Evolutionary conservation across 208 protist species (phyloP).

Genomic region (Crithidia mellificae): DNA sequence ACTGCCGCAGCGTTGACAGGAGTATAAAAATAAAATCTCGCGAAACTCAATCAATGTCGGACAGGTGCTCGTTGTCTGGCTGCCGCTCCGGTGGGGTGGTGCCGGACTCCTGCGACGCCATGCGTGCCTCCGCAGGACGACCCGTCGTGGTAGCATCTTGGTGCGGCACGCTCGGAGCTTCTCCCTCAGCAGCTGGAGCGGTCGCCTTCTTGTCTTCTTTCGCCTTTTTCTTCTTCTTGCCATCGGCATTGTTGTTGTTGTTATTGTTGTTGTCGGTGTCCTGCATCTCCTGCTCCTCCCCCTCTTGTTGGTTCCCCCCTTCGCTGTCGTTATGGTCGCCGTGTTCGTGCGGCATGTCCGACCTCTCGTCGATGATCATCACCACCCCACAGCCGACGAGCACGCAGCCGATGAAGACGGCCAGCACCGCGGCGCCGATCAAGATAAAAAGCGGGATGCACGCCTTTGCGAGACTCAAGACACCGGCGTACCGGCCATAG

Average conservation of each 20-base stretch:
- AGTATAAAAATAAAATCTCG: too few species aligned
- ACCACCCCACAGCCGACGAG: conserved; percentile 32
- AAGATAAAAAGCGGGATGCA: conserved; percentile 71
- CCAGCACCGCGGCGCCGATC: conserved; percentile 24
- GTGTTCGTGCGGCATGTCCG: background rate
- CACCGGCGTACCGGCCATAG: conserved; percentile 31
- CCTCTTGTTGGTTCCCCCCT: conserved; percentile 24
- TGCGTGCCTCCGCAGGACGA: background rate
- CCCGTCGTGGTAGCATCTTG: conserved; percentile 10
- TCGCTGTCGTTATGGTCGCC: background rate
- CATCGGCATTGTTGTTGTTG: background rate
- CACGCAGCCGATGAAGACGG: conserved; percentile 17
- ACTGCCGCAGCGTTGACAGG: too few species aligned
- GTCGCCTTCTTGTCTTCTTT: too few species aligned
- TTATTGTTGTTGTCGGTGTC: background rate
- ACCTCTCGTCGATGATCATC: background rate
- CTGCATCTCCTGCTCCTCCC: conserved; percentile 15
- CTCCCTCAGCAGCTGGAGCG: background rate
- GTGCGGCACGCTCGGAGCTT: background rate
- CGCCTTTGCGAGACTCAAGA: conserved; percentile 34
- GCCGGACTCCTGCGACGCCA: background rate
- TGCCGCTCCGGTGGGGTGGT: conserved; percentile 21
- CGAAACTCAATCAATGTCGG: conserved; percentile 33
- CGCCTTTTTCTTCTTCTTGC: too few species aligned
- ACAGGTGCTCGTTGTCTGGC: conserved; percentile 36